Conservation (phyloP, 768 basidiomycete species). For the Boletus rubescentipes region DNA sequence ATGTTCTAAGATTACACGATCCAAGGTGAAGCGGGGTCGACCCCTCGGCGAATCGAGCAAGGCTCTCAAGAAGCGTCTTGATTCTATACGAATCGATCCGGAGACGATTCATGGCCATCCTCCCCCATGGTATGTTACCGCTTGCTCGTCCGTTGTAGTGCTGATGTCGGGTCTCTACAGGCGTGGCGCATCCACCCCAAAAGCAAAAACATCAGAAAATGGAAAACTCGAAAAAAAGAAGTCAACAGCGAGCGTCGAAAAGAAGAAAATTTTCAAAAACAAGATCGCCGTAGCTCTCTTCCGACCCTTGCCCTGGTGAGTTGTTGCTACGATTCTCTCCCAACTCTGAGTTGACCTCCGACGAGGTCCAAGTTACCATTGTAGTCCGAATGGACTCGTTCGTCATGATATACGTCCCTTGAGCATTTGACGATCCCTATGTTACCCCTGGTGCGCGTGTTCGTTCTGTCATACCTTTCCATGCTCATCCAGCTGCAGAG, state of each 20-base stretch:
- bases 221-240: neutral
- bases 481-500: slow-evolving; percentile 7
- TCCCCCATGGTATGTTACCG: neutral
- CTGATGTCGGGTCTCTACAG: neutral
- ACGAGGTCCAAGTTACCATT: neutral
- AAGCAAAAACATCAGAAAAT: neutral
- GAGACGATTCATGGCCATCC: slow-evolving; percentile 6
- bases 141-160: neutral
- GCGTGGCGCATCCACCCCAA: neutral
- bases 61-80: slow-evolving; percentile 7
- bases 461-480: neutral
- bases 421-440: neutral
- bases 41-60: neutral
- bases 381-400: neutral
- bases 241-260: neutral
- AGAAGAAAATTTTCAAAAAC: neutral
- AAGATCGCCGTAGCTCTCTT: neutral
- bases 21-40: slow-evolving; percentile 6
- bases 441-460: slow-evolving; percentile 4
- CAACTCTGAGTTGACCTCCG: neutral
- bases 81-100: slow-evolving; percentile 2
- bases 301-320: neutral
- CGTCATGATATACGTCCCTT: neutral
- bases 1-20: slow-evolving; percentile 18
- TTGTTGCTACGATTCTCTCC: neutral